Evolutionary conservation across 2,329 filamentous ascomycete genomes (phyloP), one percentile per base, ranked within the genome.

Genomic region (Penicillium sp.): DNA sequence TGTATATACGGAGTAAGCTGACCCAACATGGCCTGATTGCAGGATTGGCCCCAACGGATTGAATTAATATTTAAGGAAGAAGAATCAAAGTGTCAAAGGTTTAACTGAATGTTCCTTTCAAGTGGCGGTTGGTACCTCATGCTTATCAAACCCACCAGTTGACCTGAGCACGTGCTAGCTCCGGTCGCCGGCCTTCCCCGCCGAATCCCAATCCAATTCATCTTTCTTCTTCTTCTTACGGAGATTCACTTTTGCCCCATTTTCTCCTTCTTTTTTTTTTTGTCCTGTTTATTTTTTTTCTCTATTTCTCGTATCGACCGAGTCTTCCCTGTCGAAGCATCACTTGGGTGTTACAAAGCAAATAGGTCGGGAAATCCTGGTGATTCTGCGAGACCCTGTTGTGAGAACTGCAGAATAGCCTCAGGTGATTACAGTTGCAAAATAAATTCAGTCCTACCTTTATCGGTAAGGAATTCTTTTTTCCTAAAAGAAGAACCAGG

Each of bases 131-230:
- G 29, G 29, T 31, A 27, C 26, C 26, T 27, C 20, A 8, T 40
- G 37, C 18, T 40, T 37, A 37, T n/a, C 37, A 12, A 29, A 50
- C 14, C 25, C 31, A 26, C 46, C 46, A 49, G 46, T 49, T 49
- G 46, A 26, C 27, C 54, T 26, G 49, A 59, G 53, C 63, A 63
- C 68, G 67, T 66, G 68, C 68, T 66, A 40, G 62, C 58, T 68
- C 67, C 67, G 67, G 69, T 62, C 54, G 60, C 61, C 64, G 67
- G 66, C 51, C 46, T 49, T 44, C 61, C 62, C 64, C 61, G 59
- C 56, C 57, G 63, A 60, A 40, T 49, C 22, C 20, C 35, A 61
- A 49, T 37, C 51, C 49, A 55, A 60, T 54, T 27, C 58, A 20
- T 35, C 44, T 51, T 44, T 22, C 44, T 37, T 59, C 52, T 54